These are phyloP conservation scores for Cicer bijugum DNA, from an alignment of 306 rosid genomes.

Conservation along the genomic window DNA sequence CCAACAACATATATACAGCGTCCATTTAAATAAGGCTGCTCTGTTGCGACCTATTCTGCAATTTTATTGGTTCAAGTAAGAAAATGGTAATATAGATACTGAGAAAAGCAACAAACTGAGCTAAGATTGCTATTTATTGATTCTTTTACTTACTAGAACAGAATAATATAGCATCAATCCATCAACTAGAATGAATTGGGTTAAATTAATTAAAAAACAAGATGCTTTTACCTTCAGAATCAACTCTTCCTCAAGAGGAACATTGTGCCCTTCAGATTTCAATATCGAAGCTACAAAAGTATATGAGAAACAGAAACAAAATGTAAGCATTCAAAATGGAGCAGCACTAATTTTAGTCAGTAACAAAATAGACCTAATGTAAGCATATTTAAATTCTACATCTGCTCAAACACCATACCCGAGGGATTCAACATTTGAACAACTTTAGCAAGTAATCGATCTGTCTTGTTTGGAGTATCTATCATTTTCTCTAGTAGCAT, in stretches of 20 bases:
- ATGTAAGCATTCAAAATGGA: constrained; percentile 34
- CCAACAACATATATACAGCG: constrained; percentile 97
- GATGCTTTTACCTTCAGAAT: constrained; percentile 50
- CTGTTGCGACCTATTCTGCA: constrained; percentile 80
- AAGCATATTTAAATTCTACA: constrained; percentile 31
- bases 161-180: constrained; percentile 16
- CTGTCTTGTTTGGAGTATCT: constrained; percentile 78
- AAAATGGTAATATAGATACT: constrained; percentile 32
- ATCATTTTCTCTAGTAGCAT: constrained; percentile 82
- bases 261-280: constrained; percentile 46
- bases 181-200: constrained; percentile 23
- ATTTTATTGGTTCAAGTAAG: constrained; percentile 61
- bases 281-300: constrained; percentile 49
- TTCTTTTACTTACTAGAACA: constrained; percentile 6
- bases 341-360: neutral
- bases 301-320: constrained; percentile 34
- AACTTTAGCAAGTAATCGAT: constrained; percentile 42
- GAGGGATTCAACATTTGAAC: constrained; percentile 52
- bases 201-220: constrained; percentile 22
- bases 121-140: constrained; percentile 8
- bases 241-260: constrained; percentile 52
- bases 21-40: constrained; percentile 70
- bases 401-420: constrained; percentile 24
- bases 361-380: constrained; percentile 15
- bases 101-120: constrained; percentile 39